These are phyloP conservation scores for Crotalaria pallida DNA, from an alignment of 306 rosid species.

Conservation along the genomic window DNA sequence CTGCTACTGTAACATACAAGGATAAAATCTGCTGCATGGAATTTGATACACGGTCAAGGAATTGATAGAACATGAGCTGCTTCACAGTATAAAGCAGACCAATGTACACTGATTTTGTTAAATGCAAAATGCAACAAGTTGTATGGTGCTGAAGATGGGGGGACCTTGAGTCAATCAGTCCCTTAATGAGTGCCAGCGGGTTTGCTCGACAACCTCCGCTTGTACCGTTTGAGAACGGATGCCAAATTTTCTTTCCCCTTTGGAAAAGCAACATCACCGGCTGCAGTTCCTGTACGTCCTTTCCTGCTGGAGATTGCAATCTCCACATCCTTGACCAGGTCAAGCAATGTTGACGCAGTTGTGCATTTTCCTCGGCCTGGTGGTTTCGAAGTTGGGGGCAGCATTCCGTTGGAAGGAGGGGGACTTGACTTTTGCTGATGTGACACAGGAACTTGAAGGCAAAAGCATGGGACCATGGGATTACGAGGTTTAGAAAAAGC, in stretches of 20 bases:
- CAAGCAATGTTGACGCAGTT: slow-evolving; percentile 50
- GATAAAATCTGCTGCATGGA: slow-evolving; percentile 38
- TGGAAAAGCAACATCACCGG: slow-evolving; percentile 95
- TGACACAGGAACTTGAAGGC: slow-evolving; percentile 65
- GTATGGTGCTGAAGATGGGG: slow-evolving; percentile 36
- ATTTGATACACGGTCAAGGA: slow-evolving; percentile 28
- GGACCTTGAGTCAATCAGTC: slow-evolving; percentile 44
- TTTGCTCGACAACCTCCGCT: slow-evolving; percentile 70
- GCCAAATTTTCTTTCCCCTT: slow-evolving; percentile 86
- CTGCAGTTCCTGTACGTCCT: slow-evolving; percentile 95
- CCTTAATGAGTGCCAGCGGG: slow-evolving; percentile 41
- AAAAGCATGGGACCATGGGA: slow-evolving; percentile 73
- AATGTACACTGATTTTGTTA: slow-evolving; percentile 11
- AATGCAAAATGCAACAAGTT: slow-evolving; percentile 33
- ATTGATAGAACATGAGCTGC: neutral
- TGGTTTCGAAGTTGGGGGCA: slow-evolving; percentile 78
- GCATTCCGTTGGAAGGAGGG: slow-evolving; percentile 66
- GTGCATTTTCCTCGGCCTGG: slow-evolving; percentile 83
- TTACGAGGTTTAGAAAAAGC: slow-evolving; percentile 82
- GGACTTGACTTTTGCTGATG: slow-evolving; percentile 64
- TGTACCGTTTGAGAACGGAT: slow-evolving; percentile 92
- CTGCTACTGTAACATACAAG: slow-evolving; percentile 41
- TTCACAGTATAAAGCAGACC: slow-evolving; percentile 37
- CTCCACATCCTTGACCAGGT: slow-evolving; percentile 84
- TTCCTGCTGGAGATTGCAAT: slow-evolving; percentile 63